These are phyloP conservation scores for Corylus heterophylla DNA, from an alignment of 306 rosid species.

Conservation along the genomic window DNA sequence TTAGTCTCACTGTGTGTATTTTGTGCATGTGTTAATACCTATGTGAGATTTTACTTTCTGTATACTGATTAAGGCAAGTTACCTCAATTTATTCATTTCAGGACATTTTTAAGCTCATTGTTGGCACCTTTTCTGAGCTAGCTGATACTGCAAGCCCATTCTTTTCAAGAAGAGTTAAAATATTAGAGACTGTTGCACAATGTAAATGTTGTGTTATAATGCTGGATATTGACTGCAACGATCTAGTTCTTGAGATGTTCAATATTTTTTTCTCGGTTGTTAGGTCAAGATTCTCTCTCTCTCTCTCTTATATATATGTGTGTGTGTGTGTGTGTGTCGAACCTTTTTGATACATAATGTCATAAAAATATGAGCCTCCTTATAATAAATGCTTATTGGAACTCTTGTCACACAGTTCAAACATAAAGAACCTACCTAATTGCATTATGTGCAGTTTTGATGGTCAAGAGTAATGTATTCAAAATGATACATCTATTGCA, in stretches of 20 bases:
- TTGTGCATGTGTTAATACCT: constrained; percentile 3
- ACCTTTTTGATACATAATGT: not conserved
- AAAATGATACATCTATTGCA: not conserved
- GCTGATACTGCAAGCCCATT: constrained; percentile 60
- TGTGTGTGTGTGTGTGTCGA: not conserved
- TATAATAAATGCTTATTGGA: constrained; percentile 1
- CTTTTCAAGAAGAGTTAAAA: constrained; percentile 76
- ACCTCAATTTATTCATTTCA: constrained; percentile 32
- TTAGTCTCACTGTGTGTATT: not conserved
- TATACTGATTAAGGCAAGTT: constrained; percentile 19
- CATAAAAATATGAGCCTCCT: not conserved
- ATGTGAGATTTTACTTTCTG: constrained; percentile 1
- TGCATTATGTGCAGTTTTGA: not conserved
- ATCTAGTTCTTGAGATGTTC: constrained; percentile 76
- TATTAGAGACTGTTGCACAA: constrained; percentile 73
- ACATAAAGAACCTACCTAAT: constrained; percentile 10
- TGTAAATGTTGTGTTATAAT: constrained; percentile 76
- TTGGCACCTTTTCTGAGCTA: constrained; percentile 70
- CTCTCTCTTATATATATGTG: not conserved
- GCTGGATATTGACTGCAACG: constrained; percentile 75
- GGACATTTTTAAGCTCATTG: constrained; percentile 70
- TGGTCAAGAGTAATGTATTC: not conserved
- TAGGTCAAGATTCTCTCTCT: constrained; percentile 51
- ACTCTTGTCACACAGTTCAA: not conserved
- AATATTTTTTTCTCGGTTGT: constrained; percentile 69